A percentile compares a stretch with the other conserved stretches of the same genome.
Conservation (phyloP, 78 protist species). For the Mantamonas sphyraenae region DNA sequence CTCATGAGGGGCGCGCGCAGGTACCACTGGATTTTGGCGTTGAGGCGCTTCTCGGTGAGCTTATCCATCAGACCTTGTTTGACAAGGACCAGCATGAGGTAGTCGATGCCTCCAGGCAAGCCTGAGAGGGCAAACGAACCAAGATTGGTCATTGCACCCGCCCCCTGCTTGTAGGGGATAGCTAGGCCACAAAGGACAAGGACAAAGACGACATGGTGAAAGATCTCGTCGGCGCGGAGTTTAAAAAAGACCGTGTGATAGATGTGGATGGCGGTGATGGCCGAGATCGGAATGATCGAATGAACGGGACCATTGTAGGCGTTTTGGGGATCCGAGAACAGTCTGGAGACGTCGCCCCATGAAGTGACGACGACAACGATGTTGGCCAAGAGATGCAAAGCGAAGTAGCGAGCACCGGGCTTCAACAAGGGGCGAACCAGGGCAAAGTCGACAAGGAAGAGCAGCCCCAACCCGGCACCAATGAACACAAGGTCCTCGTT, state of each 20-base stretch:
- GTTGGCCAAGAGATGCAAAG: neutral
- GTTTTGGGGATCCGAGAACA: neutral
- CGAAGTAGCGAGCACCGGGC: neutral
- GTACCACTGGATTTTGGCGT: conserved; percentile 2
- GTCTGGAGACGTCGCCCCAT: neutral
- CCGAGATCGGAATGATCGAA: neutral
- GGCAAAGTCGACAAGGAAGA: neutral
- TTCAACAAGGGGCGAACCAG: neutral
- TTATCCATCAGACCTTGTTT: neutral
- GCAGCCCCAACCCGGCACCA: too few species aligned
- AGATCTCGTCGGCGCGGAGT: neutral
- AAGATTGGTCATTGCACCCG: neutral
- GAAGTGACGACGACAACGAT: neutral
- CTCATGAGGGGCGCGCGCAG: conserved; percentile 8
- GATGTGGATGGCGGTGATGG: conserved; percentile 17
- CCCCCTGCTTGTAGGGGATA: neutral
- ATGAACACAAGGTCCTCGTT: too few species aligned
- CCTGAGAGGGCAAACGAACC: conserved; percentile 9
- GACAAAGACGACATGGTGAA: conserved; percentile 24
- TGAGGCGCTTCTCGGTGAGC: conserved; percentile 5
- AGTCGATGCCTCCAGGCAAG: conserved; percentile 32
- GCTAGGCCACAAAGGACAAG: conserved; percentile 6
- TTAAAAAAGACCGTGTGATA: conserved; percentile 12
- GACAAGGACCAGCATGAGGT: conserved; percentile 17
- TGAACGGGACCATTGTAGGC: neutral